Percentiles rank a stretch among this genome's conserved stretches.
These are phyloP conservation scores for Colletotrichum cereale DNA, from an alignment of 2,329 filamentous ascomycete genomes.

Conservation along the genomic window DNA sequence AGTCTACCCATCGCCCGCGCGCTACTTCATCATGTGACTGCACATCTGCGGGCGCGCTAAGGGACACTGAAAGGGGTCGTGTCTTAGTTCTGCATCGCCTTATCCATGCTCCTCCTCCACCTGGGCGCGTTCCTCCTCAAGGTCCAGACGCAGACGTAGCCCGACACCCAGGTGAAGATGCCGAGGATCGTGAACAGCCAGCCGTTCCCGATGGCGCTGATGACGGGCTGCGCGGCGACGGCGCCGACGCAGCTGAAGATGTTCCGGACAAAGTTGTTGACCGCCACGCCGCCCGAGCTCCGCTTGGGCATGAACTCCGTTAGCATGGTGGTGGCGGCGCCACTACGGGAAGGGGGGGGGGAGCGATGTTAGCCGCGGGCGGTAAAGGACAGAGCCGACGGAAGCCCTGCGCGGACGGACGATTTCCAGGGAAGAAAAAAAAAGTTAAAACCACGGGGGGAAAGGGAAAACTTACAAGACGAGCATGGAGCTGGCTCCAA, in stretches of 20 bases:
- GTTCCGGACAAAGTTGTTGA: conserved; percentile 86
- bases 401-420: neutral
- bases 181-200: conserved; percentile 77
- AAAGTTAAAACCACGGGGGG: neutral
- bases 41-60: conserved; percentile 8
- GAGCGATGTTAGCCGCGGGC: conserved; percentile 29
- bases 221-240: conserved; percentile 77
- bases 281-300: conserved; percentile 79
- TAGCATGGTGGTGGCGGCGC: conserved; percentile 82
- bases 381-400: neutral
- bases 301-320: conserved; percentile 84
- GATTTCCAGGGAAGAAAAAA: neutral
- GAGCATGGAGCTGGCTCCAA: conserved; percentile 83
- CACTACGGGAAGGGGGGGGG: conserved; percentile 47
- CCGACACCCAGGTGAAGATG: conserved; percentile 67
- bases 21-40: conserved; percentile 14
- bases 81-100: conserved; percentile 48
- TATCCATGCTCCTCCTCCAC: conserved; percentile 76
- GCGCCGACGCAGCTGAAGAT: conserved; percentile 81
- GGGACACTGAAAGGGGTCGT: neutral
- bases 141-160: conserved; percentile 69
- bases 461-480: conserved; percentile 65
- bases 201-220: conserved; percentile 78
- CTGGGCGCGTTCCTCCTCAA: conserved; percentile 70
- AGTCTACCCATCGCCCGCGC: neutral